Base-by-base conservation (phyloP, 1,139 yeast genomes). In the Schwanniomyces etchellsii region DNA sequence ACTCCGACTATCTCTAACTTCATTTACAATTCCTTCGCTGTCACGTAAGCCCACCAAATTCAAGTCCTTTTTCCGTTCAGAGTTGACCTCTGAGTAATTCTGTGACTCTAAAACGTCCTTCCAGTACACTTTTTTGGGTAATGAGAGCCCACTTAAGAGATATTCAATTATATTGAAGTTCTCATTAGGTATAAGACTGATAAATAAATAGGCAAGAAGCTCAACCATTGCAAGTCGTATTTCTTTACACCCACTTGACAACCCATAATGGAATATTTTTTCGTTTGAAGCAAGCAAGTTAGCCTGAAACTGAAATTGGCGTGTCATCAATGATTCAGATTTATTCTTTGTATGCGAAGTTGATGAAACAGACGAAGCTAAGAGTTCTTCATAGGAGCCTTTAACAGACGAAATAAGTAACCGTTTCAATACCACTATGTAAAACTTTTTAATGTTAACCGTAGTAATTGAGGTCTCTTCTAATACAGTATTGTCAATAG, bases 241-340 rank as follows among this genome's bases (percentile, higher is more conserved):
- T 35, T 64, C 73, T 29, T 57, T 49, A 10, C 51, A 49, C 29
- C 40, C 54, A 31, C 60, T 60, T 1, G 62, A 41, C 26, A 67
- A 52, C 3, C 66, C 61, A 33, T 46, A 51, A 4, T 45, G 32
- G 23, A 65, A 29, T 1, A 47, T 29, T 28, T 62, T 64, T 27
- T 63, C 68, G 36, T 63, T 48, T 2, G 60, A 34, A 2, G 45
- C 28, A 28, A 67, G 47, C 13, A 67, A 37, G 23, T 43, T 39
- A 9, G 36, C 31, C 43, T 67, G 74, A 37, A 51, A 64, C 34
- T 49, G 62, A 37, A 64, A 55, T 36, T 67, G 73, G 29, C 56
- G 67, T 6, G 50, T 32, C 71, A 66, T 64, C 20, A 67, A 52
- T 0, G 61, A 43, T 30, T 67, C 73, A 0, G 74, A 72, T 32